Base-by-base conservation (phyloP, 179 eudicot species). In the Gypsophila paniculata region DNA sequence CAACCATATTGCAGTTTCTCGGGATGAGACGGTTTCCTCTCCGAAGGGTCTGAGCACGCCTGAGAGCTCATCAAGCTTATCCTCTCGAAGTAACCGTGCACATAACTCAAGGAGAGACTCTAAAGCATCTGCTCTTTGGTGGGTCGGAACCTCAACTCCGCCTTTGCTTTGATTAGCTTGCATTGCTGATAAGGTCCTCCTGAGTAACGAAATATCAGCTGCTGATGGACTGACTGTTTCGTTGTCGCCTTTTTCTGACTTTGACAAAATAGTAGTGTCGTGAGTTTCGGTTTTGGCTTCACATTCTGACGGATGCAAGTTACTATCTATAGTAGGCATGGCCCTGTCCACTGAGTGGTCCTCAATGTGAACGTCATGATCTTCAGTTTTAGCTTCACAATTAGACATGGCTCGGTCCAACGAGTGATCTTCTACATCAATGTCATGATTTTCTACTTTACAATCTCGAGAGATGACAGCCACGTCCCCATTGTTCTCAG, bases 1-100 rank as follows among this genome's bases (percentile, higher is more conserved):
- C 77, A 94, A 67, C 99, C 99, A 94, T 65, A 94, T 94, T 29
- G 99, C 97, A 49, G 99, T 94, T 82, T 94, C 99, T 39, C 99
- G 82, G 14, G 97, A 94, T 3, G 99, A 94, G 13, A 91, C 94
- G 6, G 81, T 70, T 61, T 94, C 99, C 73, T 91, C 97, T 48
- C 99, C 97, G 51, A 94, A 94, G 6, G 99, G 97, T 75, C 87
- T 88, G 22, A 94, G 76, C 73, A 94, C 88, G 15, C 94, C 90
- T 8, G 85, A 80, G 38, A 94, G 94, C 81, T 94, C 99, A 9
- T 87, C 90, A 4, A 88, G 83, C 61, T 91, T 91, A 72, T 89
- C 89, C 80, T 94, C 92, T 75, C 89, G 87, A 48, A 94, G 86
- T 65, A 94, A 72, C 46, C 88, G 80, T 1, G 99, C 99, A 80